Evolutionary conservation across 768 basidiomycete species (phyloP), one percentile per base, ranked within the genome.

Genomic region (Ramaria sp.): DNA sequence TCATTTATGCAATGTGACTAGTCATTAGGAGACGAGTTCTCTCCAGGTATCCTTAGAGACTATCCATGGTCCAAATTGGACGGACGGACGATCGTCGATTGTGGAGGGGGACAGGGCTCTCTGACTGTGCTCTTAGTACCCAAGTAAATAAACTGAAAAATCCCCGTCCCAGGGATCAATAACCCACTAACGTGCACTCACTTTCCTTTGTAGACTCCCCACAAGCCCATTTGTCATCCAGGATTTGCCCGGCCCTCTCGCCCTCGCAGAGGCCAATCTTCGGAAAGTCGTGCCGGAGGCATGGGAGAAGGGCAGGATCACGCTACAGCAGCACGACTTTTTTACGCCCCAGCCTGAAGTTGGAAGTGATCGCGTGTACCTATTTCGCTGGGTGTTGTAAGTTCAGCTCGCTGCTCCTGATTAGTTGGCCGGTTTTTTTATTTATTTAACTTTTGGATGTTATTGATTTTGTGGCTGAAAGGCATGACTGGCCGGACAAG

Each of bases 91-190:
- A 67, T 73, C 39, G 68, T 73, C 25, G 71, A 73, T 54, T 64
- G 70, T 32, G 71, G 71, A 56, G 71, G 71, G 18, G 71, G 70
- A 5, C 69, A 71, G 61, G 71, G 71, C 22, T 69, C 69, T 12
- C 62, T 72, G 10, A 67, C 67, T 52, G 68, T 68, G 53, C 68
- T 70, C 16, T 66, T 72, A 34, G 69, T 70, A 20, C 61, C 58
- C 28, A 68, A 64, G 70, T 71, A 56, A 44, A 64, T 52, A 16
- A 2, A 18, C 37, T 25, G n/a, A 52, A 3, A n/a, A n/a, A n/a
- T n/a, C n/a, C n/a, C n/a, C n/a, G n/a, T n/a, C n/a, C n/a, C n/a
- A n/a, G n/a, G n/a, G n/a, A n/a, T n/a, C n/a, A n/a, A n/a, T n/a
- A 3, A 3, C 3, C 1, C 32, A 9, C 7, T 34, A 34, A 34